These are phyloP conservation scores for Arxiozyma bovina DNA, from an alignment of 1,139 yeast species.

Conservation along the genomic window DNA sequence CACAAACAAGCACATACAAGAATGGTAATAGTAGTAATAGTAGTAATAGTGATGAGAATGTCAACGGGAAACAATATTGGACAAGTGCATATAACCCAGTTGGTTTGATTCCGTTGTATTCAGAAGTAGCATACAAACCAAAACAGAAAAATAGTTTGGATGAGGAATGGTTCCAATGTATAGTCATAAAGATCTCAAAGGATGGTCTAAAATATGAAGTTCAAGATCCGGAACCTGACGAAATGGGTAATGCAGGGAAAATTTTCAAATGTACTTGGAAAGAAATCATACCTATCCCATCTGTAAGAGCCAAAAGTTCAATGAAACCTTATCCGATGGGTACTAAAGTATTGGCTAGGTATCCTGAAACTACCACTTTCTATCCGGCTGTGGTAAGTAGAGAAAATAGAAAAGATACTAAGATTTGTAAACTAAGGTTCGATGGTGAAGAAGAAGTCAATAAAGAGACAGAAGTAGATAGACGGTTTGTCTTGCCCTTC, in stretches of 20 bases:
- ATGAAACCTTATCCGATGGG: slow-evolving; percentile 58
- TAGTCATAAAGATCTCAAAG: slow-evolving; percentile 63
- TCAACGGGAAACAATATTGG: slow-evolving; percentile 31
- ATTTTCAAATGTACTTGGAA: slow-evolving; percentile 73
- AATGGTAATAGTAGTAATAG: not conserved
- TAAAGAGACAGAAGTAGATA: slow-evolving; percentile 87
- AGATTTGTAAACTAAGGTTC: slow-evolving; percentile 63
- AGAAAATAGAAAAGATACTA: slow-evolving; percentile 63
- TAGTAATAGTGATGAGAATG: not conserved
- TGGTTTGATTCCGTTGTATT: slow-evolving; percentile 55
- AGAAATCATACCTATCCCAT: slow-evolving; percentile 71
- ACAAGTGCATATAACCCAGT: slow-evolving; percentile 44
- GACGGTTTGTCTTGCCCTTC: slow-evolving; percentile 72
- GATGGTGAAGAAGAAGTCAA: slow-evolving; percentile 98
- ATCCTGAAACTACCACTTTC: slow-evolving; percentile 96
- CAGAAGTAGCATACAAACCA: slow-evolving; percentile 84
- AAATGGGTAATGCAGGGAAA: slow-evolving; percentile 81
- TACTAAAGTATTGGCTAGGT: slow-evolving; percentile 78
- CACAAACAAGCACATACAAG: slow-evolving; percentile 8
- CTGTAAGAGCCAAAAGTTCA: slow-evolving; percentile 30
- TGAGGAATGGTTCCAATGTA: slow-evolving; percentile 95
- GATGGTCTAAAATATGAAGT: slow-evolving; percentile 79
- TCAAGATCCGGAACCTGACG: slow-evolving; percentile 96
- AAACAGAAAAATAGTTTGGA: slow-evolving; percentile 49
- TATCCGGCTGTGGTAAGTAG: slow-evolving; percentile 81